These are phyloP conservation scores for Phytophthora foliorum DNA, from an alignment of 352 stramenopile species.

Conservation along the genomic window DNA sequence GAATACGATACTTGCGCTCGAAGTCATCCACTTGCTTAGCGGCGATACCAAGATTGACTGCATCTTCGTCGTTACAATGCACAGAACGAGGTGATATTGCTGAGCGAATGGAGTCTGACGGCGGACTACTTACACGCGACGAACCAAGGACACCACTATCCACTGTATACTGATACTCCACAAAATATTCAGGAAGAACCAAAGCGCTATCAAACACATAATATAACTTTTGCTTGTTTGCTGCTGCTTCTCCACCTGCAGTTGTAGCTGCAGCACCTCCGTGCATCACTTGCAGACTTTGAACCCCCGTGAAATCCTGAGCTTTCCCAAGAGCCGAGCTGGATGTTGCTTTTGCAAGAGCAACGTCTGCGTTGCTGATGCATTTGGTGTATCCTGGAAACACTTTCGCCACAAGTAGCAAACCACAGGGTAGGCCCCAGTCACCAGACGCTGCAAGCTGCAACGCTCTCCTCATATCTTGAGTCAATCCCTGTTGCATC, in stretches of 20 bases:
- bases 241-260: constrained; percentile 15
- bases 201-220: constrained; percentile 85
- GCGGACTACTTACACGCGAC: constrained; percentile 6
- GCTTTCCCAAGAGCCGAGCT: constrained; percentile 29
- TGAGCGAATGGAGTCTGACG: neutral
- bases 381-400: constrained; percentile 81
- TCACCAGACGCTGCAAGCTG: constrained; percentile 45
- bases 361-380: constrained; percentile 33
- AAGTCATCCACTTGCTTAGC: constrained; percentile 58
- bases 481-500: constrained; percentile 4
- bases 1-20: constrained; percentile 68
- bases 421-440: constrained; percentile 58
- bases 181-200: constrained; percentile 87
- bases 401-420: constrained; percentile 85
- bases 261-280: constrained; percentile 18
- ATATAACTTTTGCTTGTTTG: constrained; percentile 71
- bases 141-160: constrained; percentile 12
- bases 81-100: constrained; percentile 17
- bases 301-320: constrained; percentile 51
- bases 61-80: constrained; percentile 37
- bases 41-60: constrained; percentile 42
- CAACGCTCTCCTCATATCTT: constrained; percentile 55
- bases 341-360: constrained; percentile 21
- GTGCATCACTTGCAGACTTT: constrained; percentile 67
- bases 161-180: constrained; percentile 82